phyloP scores from a whole-genome alignment of 805 yeast species.

The Starmerella vaccinii region DNA sequence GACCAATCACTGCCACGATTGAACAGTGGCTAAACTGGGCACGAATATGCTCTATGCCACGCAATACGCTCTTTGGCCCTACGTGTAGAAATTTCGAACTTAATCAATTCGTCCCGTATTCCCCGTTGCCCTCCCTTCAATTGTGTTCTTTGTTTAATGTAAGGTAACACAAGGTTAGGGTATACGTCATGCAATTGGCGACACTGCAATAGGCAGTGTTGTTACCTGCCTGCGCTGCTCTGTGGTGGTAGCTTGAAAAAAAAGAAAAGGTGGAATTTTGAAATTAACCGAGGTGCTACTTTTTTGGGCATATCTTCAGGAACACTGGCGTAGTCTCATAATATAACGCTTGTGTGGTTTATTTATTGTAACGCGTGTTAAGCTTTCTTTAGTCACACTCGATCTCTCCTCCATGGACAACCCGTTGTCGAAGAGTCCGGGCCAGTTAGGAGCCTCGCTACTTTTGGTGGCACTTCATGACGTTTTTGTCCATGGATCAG shows the following conservation, averaged over 20 bases:
- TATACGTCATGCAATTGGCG: not conserved
- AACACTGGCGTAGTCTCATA: too few species aligned
- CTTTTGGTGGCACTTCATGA: slow-evolving; percentile 31
- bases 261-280: too few species aligned
- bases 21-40: too few species aligned
- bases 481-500: slow-evolving; percentile 23
- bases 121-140: too few species aligned
- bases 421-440: slow-evolving; percentile 28
- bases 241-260: too few species aligned
- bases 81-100: too few species aligned
- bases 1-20: too few species aligned
- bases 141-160: not conserved
- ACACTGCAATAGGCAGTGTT: not conserved
- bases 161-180: not conserved
- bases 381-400: slow-evolving; percentile 2
- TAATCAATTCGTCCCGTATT: too few species aligned
- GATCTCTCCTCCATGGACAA: slow-evolving; percentile 25
- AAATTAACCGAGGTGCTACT: too few species aligned
- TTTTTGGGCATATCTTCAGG: too few species aligned
- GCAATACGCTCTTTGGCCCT: not conserved
- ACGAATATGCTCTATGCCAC: too few species aligned
- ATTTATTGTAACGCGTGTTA: not conserved
- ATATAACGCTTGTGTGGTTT: not conserved
- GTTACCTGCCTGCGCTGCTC: too few species aligned
- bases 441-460: slow-evolving; percentile 29